These are phyloP conservation scores for Neurospora sp. DNA, from an alignment of 495 filamentous ascomycete genomes.

Conservation along the genomic window DNA sequence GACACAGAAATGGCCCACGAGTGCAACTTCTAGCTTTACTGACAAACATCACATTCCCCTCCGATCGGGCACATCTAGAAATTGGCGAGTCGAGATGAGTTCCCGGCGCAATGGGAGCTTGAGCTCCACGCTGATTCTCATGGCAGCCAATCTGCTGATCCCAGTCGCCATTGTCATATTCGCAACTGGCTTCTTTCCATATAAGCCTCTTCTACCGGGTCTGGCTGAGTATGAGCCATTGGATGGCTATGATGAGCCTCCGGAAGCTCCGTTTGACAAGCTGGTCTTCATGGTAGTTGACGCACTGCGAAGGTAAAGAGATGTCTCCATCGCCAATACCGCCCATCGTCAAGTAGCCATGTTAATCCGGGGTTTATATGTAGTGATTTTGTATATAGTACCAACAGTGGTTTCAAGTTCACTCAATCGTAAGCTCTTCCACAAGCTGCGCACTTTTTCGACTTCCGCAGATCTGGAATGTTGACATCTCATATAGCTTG, in stretches of 20 bases:
- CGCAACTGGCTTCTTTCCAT: constrained; percentile 91
- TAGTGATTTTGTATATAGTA: constrained; percentile 90
- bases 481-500: constrained; percentile 43
- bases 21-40: neutral
- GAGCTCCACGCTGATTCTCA: constrained; percentile 33
- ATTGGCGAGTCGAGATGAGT: constrained; percentile 12
- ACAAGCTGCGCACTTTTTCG: neutral
- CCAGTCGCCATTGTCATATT: constrained; percentile 72
- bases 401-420: constrained; percentile 72
- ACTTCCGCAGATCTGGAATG: neutral
- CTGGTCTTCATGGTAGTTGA: constrained; percentile 97
- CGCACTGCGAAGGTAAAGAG: constrained; percentile 69
- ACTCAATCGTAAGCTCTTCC: constrained; percentile 63
- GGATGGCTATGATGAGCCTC: constrained; percentile 34
- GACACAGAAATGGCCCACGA: neutral
- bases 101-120: constrained; percentile 22
- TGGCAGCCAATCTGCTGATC: constrained; percentile 66
- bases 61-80: neutral
- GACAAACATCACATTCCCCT: neutral
- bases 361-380: constrained; percentile 1
- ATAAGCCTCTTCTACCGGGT: constrained; percentile 85
- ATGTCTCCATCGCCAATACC: constrained; percentile 2
- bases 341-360: neutral
- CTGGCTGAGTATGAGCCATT: constrained; percentile 53
- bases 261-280: constrained; percentile 67